A percentile compares a stretch with the other conserved stretches of the same genome.
These are phyloP conservation scores for Phoma sp. DNA, from an alignment of 2,329 filamentous ascomycete species.

Conservation along the genomic window DNA sequence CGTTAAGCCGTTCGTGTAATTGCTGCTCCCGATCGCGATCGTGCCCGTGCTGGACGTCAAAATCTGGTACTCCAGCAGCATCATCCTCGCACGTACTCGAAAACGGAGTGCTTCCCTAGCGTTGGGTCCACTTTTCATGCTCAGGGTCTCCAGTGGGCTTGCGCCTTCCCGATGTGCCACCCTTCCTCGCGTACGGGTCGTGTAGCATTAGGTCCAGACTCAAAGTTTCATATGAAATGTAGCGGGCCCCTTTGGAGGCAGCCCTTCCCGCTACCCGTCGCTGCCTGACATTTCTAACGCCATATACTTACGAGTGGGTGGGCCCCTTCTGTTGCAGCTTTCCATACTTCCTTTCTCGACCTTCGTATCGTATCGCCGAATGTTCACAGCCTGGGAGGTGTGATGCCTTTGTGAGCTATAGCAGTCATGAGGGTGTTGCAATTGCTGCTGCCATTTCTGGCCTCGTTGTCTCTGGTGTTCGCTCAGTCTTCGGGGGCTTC, in stretches of 20 bases:
- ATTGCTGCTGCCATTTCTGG: slow-evolving; percentile 23
- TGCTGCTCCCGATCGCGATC: neutral
- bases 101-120: slow-evolving; percentile 3
- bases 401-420: neutral
- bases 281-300: slow-evolving; percentile 6
- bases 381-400: neutral
- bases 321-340: neutral
- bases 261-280: slow-evolving; percentile 1
- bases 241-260: slow-evolving; percentile 2
- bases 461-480: slow-evolving; percentile 20
- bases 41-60: neutral
- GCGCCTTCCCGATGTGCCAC: slow-evolving; percentile 9
- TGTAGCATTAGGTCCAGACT: slow-evolving; percentile 8
- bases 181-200: slow-evolving; percentile 4
- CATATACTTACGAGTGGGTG: slow-evolving; percentile 14
- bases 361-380: neutral
- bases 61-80: slow-evolving; percentile 8
- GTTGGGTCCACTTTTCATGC: slow-evolving; percentile 5
- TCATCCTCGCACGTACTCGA: slow-evolving; percentile 6
- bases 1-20: neutral
- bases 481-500: slow-evolving; percentile 21
- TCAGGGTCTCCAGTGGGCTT: neutral
- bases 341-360: neutral
- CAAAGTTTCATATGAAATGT: slow-evolving; percentile 9
- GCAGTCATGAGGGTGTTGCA: slow-evolving; percentile 25